Conservation (phyloP, 305 asterid genomes). For the Solanum hybrid region DNA sequence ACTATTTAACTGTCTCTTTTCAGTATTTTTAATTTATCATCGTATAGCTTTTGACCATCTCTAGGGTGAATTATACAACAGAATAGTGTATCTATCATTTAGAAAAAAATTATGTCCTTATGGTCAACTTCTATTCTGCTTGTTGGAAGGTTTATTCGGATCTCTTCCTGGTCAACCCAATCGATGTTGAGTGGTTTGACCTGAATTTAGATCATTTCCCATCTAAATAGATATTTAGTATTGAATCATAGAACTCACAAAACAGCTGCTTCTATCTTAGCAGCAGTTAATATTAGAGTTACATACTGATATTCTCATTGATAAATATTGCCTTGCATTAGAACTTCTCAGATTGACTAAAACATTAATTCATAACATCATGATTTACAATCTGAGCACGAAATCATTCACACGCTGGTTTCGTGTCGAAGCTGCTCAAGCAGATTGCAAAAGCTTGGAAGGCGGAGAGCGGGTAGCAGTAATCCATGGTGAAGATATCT, state of each 20-base stretch:
- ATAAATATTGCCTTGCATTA: background rate
- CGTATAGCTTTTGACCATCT: background rate
- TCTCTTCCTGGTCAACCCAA: background rate
- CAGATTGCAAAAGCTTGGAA: conserved; percentile 82
- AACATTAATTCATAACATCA: background rate
- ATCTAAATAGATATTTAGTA: background rate
- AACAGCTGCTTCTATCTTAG: background rate
- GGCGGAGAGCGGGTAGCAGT: conserved; percentile 64
- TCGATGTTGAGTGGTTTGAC: background rate
- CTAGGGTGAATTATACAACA: background rate
- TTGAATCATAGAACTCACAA: background rate
- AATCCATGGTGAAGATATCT: conserved; percentile 80
- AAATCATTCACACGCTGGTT: conserved; percentile 67
- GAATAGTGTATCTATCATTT: background rate
- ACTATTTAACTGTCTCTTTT: background rate
- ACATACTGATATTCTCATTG: background rate
- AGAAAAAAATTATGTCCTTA: background rate
- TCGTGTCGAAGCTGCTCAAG: conserved; percentile 76
- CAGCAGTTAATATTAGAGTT: background rate
- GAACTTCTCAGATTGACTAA: background rate
- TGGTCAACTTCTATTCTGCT: background rate
- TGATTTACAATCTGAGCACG: background rate
- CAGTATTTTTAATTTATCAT: background rate
- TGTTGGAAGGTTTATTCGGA: too few relatives aligned
- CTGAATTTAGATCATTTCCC: background rate